phyloP scores from a whole-genome alignment of 345 rosid species.

The Erucastrum elatum region DNA sequence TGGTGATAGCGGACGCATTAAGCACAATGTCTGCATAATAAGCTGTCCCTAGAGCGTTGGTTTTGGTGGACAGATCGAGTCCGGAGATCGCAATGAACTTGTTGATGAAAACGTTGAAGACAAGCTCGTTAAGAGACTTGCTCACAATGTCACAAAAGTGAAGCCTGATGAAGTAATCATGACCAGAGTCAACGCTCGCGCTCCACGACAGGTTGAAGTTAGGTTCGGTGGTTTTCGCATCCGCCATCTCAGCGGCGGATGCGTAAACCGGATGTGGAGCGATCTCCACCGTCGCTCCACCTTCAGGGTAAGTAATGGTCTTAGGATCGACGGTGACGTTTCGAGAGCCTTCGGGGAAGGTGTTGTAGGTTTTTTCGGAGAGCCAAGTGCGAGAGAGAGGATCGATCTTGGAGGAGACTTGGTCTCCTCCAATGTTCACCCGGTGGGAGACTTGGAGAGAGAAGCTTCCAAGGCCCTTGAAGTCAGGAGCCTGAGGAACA shows the following conservation, averaged over 20 bases:
- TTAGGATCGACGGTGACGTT: constrained; percentile 39
- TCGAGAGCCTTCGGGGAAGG: constrained; percentile 58
- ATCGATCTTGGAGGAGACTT: constrained; percentile 51
- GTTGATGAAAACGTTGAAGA: constrained; percentile 69
- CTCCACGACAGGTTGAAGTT: constrained; percentile 81
- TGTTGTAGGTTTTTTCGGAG: constrained; percentile 49
- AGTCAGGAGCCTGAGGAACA: constrained; percentile 48
- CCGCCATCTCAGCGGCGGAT: constrained; percentile 52
- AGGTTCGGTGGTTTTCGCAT: constrained; percentile 48
- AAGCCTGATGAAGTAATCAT: constrained; percentile 60
- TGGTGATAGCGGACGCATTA: constrained; percentile 47
- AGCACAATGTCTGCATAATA: constrained; percentile 60
- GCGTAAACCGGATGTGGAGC: constrained; percentile 69
- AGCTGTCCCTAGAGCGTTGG: constrained; percentile 52
- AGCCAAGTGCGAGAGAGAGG: constrained; percentile 72
- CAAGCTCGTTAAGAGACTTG: constrained; percentile 56
- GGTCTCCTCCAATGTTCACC: constrained; percentile 73
- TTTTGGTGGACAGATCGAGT: constrained; percentile 58
- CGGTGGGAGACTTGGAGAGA: constrained; percentile 59
- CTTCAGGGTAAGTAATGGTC: constrained; percentile 46
- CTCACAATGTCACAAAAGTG: constrained; percentile 90
- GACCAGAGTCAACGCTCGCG: constrained; percentile 55
- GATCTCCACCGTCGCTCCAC: constrained; percentile 48
- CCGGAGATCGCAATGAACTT: constrained; percentile 40
- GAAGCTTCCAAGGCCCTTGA: constrained; percentile 49